Conservation (phyloP, 2,329 filamentous ascomycete genomes). For the Bipolaris oryzae region DNA sequence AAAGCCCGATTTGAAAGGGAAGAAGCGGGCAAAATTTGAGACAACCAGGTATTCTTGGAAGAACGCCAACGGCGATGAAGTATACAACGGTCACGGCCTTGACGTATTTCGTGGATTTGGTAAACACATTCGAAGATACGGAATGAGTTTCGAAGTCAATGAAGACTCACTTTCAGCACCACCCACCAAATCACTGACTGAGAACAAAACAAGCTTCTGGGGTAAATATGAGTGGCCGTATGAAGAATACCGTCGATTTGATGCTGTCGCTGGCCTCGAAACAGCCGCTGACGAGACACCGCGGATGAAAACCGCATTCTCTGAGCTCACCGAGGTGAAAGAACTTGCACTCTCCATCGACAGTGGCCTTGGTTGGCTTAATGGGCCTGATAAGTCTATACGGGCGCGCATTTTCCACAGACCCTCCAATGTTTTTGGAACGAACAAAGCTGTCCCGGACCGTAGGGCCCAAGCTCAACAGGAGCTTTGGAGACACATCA, state of each 20-base stretch:
- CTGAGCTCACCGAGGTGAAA: constrained; percentile 60
- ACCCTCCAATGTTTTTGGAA: constrained; percentile 56
- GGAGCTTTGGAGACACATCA: constrained; percentile 46
- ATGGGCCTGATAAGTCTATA: constrained; percentile 64
- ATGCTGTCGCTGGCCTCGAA: constrained; percentile 65
- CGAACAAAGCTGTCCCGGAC: constrained; percentile 47
- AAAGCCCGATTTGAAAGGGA: constrained; percentile 45
- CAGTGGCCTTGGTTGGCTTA: constrained; percentile 70
- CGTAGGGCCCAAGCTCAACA: constrained; percentile 43
- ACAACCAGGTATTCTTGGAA: constrained; percentile 48
- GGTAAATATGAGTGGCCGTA: constrained; percentile 70
- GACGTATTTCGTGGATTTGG: constrained; percentile 67
- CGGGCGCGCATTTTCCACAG: constrained; percentile 55
- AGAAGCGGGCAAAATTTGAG: constrained; percentile 39
- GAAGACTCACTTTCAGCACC: constrained; percentile 59
- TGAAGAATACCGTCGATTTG: constrained; percentile 64
- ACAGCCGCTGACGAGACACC: constrained; percentile 67
- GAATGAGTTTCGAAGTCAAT: constrained; percentile 71
- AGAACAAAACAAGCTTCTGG: constrained; percentile 65
- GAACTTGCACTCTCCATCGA: constrained; percentile 72
- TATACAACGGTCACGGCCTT: constrained; percentile 64
- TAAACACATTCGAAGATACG: constrained; percentile 65
- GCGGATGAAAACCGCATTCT: constrained; percentile 66
- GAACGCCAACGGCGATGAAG: constrained; percentile 51
- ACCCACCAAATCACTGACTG: constrained; percentile 62